phyloP scores from a whole-genome alignment of 257 asterid genomes.

The Coffea canephora region DNA sequence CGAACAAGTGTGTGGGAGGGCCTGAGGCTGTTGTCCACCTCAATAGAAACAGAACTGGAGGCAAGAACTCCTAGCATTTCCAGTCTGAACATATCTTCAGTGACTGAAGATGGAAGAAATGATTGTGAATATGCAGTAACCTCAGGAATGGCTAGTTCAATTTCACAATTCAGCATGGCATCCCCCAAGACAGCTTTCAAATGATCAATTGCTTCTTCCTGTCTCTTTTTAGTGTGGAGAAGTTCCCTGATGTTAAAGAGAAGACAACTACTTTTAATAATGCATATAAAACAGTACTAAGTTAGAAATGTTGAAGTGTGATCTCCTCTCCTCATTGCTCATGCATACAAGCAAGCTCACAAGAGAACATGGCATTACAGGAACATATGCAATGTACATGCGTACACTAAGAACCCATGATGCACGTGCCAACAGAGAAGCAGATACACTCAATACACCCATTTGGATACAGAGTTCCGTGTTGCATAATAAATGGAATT shows the following conservation, averaged over 20 bases:
- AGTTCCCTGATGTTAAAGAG: conserved; percentile 43
- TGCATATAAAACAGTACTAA: not conserved
- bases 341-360: not conserved
- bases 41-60: conserved; percentile 41
- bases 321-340: not conserved
- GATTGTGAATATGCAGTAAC: conserved; percentile 48
- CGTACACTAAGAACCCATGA: not conserved
- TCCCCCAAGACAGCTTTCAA: conserved; percentile 50
- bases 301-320: not conserved
- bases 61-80: conserved; percentile 26
- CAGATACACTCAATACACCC: not conserved
- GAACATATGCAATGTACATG: not conserved
- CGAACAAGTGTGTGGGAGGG: conserved; percentile 65
- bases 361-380: not conserved
- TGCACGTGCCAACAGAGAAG: not conserved
- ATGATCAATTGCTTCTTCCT: conserved; percentile 39
- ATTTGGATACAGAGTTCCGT: not conserved
- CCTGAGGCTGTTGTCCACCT: conserved; percentile 59
- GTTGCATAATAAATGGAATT: not conserved
- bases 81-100: conserved; percentile 44
- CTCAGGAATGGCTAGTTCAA: conserved; percentile 59
- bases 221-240: conserved; percentile 53
- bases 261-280: not conserved
- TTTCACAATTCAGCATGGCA: conserved; percentile 60
- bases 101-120: conserved; percentile 46